Evolutionary conservation across 441 rosid genomes (phyloP).

Genomic region (Cnidoscolus chayamansa): DNA sequence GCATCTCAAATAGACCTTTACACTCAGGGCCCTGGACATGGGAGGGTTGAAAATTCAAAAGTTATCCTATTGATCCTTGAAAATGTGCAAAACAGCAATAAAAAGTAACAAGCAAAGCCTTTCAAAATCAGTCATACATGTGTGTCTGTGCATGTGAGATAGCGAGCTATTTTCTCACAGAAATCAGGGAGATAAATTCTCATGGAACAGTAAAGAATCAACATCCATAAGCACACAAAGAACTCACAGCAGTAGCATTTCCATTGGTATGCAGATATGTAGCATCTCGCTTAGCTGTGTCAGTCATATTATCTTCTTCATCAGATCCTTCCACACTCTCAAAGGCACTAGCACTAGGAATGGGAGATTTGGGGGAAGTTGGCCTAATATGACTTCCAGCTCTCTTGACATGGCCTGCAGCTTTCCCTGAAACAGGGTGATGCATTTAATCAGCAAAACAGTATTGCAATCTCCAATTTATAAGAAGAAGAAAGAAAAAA

Average conservation of each 20-base stretch:
- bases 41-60: neutral
- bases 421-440: constrained; percentile 47
- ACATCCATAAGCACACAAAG: constrained; percentile 15
- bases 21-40: constrained; percentile 38
- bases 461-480: neutral
- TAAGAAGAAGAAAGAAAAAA: neutral
- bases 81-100: constrained; percentile 13
- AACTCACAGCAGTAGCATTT: constrained; percentile 75
- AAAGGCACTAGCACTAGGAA: constrained; percentile 83
- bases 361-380: constrained; percentile 93
- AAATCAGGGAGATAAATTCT: neutral
- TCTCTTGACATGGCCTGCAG: constrained; percentile 63
- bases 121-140: neutral
- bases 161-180: neutral
- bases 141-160: constrained; percentile 3
- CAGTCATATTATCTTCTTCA: constrained; percentile 78
- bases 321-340: constrained; percentile 90
- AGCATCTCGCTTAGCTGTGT: constrained; percentile 52
- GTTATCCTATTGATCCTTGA: constrained; percentile 13
- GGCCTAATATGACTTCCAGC: constrained; percentile 61
- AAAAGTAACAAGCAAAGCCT: neutral
- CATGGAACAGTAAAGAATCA: neutral
- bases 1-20: constrained; percentile 26
- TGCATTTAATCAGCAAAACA: constrained; percentile 4
- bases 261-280: constrained; percentile 69